These are phyloP conservation scores for Euphrasia confusa DNA, from an alignment of 257 asterid species.

Conservation along the genomic window DNA sequence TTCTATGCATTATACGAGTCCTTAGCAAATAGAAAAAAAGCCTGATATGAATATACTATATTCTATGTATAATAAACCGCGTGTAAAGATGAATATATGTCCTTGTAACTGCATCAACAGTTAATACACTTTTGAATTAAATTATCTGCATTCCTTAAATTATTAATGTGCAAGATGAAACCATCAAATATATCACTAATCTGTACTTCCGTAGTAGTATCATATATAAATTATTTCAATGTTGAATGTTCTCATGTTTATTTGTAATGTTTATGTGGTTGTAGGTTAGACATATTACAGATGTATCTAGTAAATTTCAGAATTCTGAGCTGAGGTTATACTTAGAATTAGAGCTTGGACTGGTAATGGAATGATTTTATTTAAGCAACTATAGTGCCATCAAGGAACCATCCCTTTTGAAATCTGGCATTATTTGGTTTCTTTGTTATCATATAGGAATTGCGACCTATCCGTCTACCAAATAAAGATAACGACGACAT, in stretches of 20 bases:
- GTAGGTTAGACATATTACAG: conserved; percentile 47
- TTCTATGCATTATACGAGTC: conserved; percentile 7
- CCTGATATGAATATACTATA: too few species aligned
- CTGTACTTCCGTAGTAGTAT: too few species aligned
- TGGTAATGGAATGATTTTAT: conserved; percentile 30
- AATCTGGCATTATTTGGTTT: conserved; percentile 18
- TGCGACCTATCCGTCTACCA: conserved; percentile 34
- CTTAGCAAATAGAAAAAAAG: conserved; percentile 1
- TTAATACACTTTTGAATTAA: too few species aligned
- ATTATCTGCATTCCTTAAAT: too few species aligned
- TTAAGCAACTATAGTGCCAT: conserved; percentile 12
- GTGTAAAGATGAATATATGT: too few species aligned
- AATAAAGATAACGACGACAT: conserved; percentile 40
- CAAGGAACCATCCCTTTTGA: conserved; percentile 12
- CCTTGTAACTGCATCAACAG: too few species aligned
- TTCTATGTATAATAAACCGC: too few species aligned
- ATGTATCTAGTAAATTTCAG: conserved; percentile 29
- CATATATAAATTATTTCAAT: background rate
- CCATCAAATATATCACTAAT: too few species aligned
- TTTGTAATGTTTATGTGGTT: conserved; percentile 20
- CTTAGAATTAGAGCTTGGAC: conserved; percentile 45
- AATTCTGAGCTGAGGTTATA: conserved; percentile 43
- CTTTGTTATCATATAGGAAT: conserved; percentile 32
- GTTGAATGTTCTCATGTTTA: conserved; percentile 17
- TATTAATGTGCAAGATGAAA: too few species aligned